These are phyloP conservation scores for Heliocybe sulcata DNA, from an alignment of 1,284 basidiomycete species.

Conservation along the genomic window DNA sequence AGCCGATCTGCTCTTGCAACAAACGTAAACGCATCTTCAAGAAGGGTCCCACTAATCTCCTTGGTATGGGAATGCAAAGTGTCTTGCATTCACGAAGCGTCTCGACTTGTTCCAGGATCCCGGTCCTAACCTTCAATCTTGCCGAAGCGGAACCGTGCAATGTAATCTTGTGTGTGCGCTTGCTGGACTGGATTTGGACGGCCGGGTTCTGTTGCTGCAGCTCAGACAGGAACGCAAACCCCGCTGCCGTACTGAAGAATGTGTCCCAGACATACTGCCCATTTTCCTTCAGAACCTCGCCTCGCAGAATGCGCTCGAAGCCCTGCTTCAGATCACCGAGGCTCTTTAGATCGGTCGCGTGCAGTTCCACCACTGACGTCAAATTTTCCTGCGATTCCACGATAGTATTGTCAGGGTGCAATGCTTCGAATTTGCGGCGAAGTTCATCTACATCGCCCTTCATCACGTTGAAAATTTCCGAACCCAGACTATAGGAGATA, in stretches of 20 bases:
- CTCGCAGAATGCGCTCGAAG: constrained; percentile 50
- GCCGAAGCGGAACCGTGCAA: constrained; percentile 39
- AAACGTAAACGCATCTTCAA: constrained; percentile 30
- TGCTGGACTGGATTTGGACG: constrained; percentile 37
- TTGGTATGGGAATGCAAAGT: constrained; percentile 36
- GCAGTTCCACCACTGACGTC: background rate
- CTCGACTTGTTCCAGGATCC: constrained; percentile 37
- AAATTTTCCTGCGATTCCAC: background rate
- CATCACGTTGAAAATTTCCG: constrained; percentile 24
- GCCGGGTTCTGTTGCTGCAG: constrained; percentile 29
- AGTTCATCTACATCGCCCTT: constrained; percentile 15
- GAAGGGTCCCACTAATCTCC: constrained; percentile 36
- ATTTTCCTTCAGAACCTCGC: constrained; percentile 44
- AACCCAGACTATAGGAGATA: constrained; percentile 34
- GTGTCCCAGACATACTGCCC: constrained; percentile 53
- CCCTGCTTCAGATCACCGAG: constrained; percentile 47
- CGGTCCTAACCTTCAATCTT: constrained; percentile 30
- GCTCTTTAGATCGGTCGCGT: constrained; percentile 32
- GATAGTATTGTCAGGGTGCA: background rate
- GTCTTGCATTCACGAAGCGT: constrained; percentile 32
- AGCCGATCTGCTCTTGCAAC: constrained; percentile 30
- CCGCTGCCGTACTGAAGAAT: constrained; percentile 39
- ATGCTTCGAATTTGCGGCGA: constrained; percentile 5
- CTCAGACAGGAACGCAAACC: constrained; percentile 34
- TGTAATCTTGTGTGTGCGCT: constrained; percentile 32